Evolutionary conservation across 768 basidiomycete genomes (phyloP).

Genomic region (Suillus ampliporus): DNA sequence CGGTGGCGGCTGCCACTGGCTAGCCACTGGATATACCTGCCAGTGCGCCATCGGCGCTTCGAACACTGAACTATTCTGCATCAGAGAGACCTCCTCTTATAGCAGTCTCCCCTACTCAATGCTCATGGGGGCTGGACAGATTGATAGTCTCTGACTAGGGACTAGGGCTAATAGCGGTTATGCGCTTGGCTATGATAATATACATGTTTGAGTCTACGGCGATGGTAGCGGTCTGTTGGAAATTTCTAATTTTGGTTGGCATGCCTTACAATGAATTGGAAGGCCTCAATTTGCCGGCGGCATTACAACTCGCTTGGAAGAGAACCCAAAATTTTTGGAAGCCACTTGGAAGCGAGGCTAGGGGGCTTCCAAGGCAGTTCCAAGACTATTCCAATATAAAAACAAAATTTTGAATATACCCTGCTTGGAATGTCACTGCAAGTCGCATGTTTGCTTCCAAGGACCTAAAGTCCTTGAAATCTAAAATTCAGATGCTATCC

Average conservation of each 20-base stretch:
- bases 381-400: neutral
- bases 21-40: no score
- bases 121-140: no score
- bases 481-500: no score
- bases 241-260: neutral
- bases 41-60: no score
- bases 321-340: neutral
- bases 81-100: conserved; percentile 24
- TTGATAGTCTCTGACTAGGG: no score
- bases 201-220: no score
- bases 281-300: neutral
- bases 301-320: neutral
- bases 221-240: no score
- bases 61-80: neutral
- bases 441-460: neutral
- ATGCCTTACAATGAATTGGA: neutral
- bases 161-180: no score
- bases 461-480: no score
- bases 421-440: neutral
- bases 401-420: neutral
- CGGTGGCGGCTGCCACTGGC: no score
- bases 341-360: neutral
- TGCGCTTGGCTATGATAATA: no score
- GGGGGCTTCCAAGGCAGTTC: neutral
- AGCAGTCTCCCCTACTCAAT: no score